Evolutionary conservation across 1,284 basidiomycete genomes (phyloP).

Genomic region (Inonotus hispidus): DNA sequence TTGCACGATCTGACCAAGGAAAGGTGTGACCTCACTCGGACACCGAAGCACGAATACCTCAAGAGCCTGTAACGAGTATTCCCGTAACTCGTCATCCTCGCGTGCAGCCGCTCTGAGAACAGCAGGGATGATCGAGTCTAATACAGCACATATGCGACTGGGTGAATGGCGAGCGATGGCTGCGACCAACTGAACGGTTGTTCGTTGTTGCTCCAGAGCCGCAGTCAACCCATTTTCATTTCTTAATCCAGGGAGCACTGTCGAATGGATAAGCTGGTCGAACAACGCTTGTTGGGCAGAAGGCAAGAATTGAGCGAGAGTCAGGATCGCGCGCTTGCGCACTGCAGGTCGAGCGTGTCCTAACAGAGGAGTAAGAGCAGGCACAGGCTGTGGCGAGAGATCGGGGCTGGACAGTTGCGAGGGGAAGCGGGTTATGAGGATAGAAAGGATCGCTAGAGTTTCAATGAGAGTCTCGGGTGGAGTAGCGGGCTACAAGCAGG

Average conservation of each 20-base stretch:
- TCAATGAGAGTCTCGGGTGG: constrained; percentile 86
- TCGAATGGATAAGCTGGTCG: constrained; percentile 45
- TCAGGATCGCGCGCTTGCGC: constrained; percentile 85
- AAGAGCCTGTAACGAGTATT: constrained; percentile 74
- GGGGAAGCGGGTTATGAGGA: constrained; percentile 86
- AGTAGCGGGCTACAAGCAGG: constrained; percentile 47
- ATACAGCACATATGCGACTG: constrained; percentile 51
- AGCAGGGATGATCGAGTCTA: constrained; percentile 60
- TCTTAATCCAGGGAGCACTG: constrained; percentile 57
- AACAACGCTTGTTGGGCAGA: constrained; percentile 56
- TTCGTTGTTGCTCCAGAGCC: constrained; percentile 63
- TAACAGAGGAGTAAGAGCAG: constrained; percentile 72
- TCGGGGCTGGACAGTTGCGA: constrained; percentile 41
- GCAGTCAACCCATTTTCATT: constrained; percentile 33
- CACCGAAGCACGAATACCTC: constrained; percentile 82
- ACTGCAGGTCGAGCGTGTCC: constrained; percentile 76
- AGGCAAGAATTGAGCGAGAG: constrained; percentile 77
- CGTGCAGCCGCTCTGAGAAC: constrained; percentile 60
- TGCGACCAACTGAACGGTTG: constrained; percentile 76
- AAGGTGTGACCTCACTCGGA: constrained; percentile 75
- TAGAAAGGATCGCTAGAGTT: constrained; percentile 85
- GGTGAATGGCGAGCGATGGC: constrained; percentile 73
- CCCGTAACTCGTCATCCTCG: constrained; percentile 78
- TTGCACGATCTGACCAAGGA: constrained; percentile 64
- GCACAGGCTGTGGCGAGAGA: constrained; percentile 52